Evolutionary conservation across 768 basidiomycete species (phyloP).

Genomic region (Cystobasidiopsis lactophilus): DNA sequence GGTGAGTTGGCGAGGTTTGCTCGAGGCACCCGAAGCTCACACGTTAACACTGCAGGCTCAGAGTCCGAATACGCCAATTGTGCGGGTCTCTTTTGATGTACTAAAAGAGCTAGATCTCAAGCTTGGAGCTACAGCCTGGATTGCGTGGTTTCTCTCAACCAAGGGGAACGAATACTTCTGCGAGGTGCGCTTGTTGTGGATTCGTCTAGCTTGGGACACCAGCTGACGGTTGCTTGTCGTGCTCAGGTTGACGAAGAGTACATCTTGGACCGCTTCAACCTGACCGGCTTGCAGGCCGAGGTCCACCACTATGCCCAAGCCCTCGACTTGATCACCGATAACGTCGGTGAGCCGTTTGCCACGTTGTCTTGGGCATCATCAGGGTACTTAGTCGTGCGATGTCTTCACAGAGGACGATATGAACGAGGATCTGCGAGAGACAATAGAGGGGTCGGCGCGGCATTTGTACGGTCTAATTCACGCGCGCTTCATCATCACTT

Average conservation of each 20-base stretch:
- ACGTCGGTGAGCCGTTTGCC: slow-evolving; percentile 42
- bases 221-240: too few species aligned
- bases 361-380: not conserved
- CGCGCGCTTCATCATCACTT: slow-evolving; percentile 89
- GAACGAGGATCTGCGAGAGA: slow-evolving; percentile 74
- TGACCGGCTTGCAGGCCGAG: slow-evolving; percentile 90
- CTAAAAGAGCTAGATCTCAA: not conserved
- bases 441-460: slow-evolving; percentile 78
- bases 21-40: too few species aligned
- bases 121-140: slow-evolving; percentile 8
- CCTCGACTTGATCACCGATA: slow-evolving; percentile 86
- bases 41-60: slow-evolving; percentile 7
- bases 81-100: not conserved
- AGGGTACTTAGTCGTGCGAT: not conserved
- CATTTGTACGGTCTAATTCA: slow-evolving; percentile 90
- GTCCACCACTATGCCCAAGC: slow-evolving; percentile 86
- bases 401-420: slow-evolving; percentile 51
- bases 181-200: too few species aligned
- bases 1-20: too few species aligned
- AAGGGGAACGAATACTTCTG: slow-evolving; percentile 95
- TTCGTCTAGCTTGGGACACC: too few species aligned
- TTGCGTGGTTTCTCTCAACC: slow-evolving; percentile 13
- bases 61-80: slow-evolving; percentile 12
- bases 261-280: slow-evolving; percentile 91
- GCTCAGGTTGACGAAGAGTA: slow-evolving; percentile 99